Conservation (phyloP, 2,329 filamentous ascomycete species). For the Ophiosphaerella korrae region DNA sequence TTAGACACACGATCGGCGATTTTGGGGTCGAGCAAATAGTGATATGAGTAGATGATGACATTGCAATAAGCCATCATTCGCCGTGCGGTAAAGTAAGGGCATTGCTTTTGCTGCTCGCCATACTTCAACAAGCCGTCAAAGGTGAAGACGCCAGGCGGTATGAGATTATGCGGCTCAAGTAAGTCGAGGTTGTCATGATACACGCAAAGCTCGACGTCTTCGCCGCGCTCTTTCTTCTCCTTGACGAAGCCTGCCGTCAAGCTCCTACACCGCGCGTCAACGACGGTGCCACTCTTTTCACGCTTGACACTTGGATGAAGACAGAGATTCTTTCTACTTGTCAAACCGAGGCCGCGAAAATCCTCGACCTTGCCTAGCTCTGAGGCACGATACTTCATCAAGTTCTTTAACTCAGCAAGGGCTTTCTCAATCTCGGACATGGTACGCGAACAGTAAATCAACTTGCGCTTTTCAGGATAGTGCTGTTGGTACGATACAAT, state of each 20-base stretch:
- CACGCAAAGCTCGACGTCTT: slow-evolving; percentile 90
- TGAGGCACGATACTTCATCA: slow-evolving; percentile 94
- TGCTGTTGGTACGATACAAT: slow-evolving; percentile 97
- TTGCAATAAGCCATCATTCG: slow-evolving; percentile 99
- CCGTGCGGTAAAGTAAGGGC: slow-evolving; percentile 93
- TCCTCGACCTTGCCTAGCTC: slow-evolving; percentile 91
- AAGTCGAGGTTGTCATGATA: slow-evolving; percentile 98
- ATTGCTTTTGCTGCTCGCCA: slow-evolving; percentile 94
- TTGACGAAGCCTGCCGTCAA: slow-evolving; percentile 96
- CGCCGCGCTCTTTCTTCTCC: slow-evolving; percentile 94
- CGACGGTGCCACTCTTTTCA: slow-evolving; percentile 92
- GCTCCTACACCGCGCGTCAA: slow-evolving; percentile 94
- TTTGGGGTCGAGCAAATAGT: slow-evolving; percentile 96
- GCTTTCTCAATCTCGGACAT: slow-evolving; percentile 99
- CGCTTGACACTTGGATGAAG: slow-evolving; percentile 94
- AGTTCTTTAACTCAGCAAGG: slow-evolving; percentile 81
- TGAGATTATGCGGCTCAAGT: slow-evolving; percentile 90
- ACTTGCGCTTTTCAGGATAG: slow-evolving; percentile 89
- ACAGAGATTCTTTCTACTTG: slow-evolving; percentile 96
- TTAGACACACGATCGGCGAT: slow-evolving; percentile 95
- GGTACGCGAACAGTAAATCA: slow-evolving; percentile 99
- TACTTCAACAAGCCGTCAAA: slow-evolving; percentile 87
- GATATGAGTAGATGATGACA: slow-evolving; percentile 99
- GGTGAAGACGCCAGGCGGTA: slow-evolving; percentile 95
- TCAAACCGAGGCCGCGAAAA: slow-evolving; percentile 88